phyloP scores from a whole-genome alignment of 345 rosid genomes.

The Murraya paniculata region DNA sequence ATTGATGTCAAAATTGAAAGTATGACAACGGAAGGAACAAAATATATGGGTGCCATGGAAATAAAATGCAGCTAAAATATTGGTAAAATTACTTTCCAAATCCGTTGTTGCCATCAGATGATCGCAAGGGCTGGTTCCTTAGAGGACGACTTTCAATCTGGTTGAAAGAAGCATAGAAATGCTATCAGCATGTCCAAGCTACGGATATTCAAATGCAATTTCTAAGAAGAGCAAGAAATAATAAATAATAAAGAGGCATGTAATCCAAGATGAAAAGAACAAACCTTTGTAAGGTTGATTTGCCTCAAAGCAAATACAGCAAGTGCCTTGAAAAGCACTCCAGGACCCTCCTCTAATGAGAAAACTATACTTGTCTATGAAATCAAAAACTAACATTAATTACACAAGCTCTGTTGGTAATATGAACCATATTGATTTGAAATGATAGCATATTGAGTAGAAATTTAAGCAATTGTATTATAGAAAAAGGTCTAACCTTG shows the following conservation, averaged over 20 bases:
- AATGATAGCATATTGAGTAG: neutral
- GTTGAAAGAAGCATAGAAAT: conserved; percentile 12
- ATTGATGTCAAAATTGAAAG: neutral
- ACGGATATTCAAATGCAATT: conserved; percentile 7
- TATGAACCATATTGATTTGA: neutral
- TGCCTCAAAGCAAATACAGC: conserved; percentile 92
- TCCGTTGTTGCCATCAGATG: conserved; percentile 57
- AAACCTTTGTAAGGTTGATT: conserved; percentile 86
- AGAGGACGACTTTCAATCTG: conserved; percentile 98
- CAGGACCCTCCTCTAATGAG: conserved; percentile 97
- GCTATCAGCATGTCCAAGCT: conserved; percentile 2
- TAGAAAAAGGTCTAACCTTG: conserved; percentile 57
- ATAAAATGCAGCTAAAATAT: conserved; percentile 3
- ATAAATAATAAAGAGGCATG: neutral
- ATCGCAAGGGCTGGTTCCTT: conserved; percentile 61
- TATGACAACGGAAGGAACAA: neutral
- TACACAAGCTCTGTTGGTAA: conserved; percentile 2
- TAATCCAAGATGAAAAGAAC: neutral
- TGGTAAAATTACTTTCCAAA: conserved; percentile 42
- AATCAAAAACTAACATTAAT: conserved; percentile 16
- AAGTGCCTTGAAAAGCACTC: conserved; percentile 96
- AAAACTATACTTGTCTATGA: conserved; percentile 91
- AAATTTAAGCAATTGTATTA: neutral
- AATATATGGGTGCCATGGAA: neutral
- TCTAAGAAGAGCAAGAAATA: neutral